Base-by-base conservation (phyloP, 345 rosid species). In the Hypericum androsaemum region DNA sequence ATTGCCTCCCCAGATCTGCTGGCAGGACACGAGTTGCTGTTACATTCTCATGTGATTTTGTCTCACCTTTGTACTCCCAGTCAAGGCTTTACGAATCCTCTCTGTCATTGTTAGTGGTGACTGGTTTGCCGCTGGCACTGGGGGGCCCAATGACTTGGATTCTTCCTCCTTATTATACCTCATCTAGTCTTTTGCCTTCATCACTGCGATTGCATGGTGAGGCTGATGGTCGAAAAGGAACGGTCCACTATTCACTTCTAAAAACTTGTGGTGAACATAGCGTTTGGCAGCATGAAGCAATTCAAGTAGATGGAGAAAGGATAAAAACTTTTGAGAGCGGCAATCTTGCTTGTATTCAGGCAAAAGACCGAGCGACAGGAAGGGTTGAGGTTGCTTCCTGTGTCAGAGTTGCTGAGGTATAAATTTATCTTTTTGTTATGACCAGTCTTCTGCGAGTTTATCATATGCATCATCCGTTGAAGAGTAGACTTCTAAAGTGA, bases 401-500 rank as follows among this genome's bases (percentile, higher is more conserved):
- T 70, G 71, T 89, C 70, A 78, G 78, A 68, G 87, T 89, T 64
- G 83, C 90, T 40, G 96, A 89, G 97, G 96, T 89, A 79, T 48
- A 50, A 7, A 8, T 66, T 5, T 39, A 17, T 12, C n/a, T 41
- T 45, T 35, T 43, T 28, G 17, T 15, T 50, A 55, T 5, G 41
- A 12, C 5, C 8, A 47, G 6, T 43, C 7, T 22, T 22, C 32
- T 22, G 32, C 4, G 32, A 22, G 32, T 22, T 22, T 22, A 22
- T 22, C 4, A 22, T 22, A 22, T 22, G 32, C 32, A 22, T 22
- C 32, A 22, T 22, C 32, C 2, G 32, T 22, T 22, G 32, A 22
- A 22, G 32, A 22, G 32, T n/a, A n/a, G 32, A 22, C 32, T 22
- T 22, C 32, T 22, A 22, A 44, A 44, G 49, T 13, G 49, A 46